Evolutionary conservation across 257 asterid species (phyloP).

Genomic region (Thymus mandschuricus): DNA sequence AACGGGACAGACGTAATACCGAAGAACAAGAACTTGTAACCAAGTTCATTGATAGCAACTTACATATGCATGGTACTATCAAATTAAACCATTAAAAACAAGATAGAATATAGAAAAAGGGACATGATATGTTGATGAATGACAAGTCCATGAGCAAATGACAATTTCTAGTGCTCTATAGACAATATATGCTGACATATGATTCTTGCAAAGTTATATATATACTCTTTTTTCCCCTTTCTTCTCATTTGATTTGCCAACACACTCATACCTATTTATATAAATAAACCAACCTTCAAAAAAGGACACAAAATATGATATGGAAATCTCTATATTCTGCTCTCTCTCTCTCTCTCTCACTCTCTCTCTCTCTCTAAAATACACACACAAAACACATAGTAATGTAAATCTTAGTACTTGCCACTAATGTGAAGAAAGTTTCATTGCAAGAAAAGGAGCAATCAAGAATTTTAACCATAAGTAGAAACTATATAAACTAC

Average conservation of each 20-base stretch:
- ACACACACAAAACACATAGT: neutral
- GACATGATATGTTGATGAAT: neutral
- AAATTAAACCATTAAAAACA: too few species aligned
- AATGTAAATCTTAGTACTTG: conserved; percentile 27
- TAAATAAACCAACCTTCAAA: conserved; percentile 23
- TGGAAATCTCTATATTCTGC: conserved; percentile 40
- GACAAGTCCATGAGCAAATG: conserved; percentile 31
- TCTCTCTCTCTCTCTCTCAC: neutral
- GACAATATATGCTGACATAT: conserved; percentile 56
- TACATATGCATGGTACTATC: neutral
- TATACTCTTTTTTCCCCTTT: conserved; percentile 30
- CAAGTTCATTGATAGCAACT: neutral
- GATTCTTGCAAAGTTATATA: conserved; percentile 44
- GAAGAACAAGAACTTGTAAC: too few species aligned
- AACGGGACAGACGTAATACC: too few species aligned
- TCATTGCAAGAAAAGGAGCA: conserved; percentile 3
- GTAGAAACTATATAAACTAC: conserved; percentile 30
- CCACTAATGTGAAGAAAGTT: conserved; percentile 23
- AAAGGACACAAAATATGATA: conserved; percentile 42
- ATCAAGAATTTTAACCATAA: conserved; percentile 12
- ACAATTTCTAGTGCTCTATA: conserved; percentile 42
- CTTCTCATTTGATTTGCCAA: conserved; percentile 45
- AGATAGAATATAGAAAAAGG: neutral
- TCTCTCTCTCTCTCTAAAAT: neutral
- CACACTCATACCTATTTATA: conserved; percentile 15